Percentiles rank a stretch among this genome's conserved stretches.
Evolutionary conservation across 176 grass and related monocot species (phyloP).

Genomic region (Cenchrus americanus): DNA sequence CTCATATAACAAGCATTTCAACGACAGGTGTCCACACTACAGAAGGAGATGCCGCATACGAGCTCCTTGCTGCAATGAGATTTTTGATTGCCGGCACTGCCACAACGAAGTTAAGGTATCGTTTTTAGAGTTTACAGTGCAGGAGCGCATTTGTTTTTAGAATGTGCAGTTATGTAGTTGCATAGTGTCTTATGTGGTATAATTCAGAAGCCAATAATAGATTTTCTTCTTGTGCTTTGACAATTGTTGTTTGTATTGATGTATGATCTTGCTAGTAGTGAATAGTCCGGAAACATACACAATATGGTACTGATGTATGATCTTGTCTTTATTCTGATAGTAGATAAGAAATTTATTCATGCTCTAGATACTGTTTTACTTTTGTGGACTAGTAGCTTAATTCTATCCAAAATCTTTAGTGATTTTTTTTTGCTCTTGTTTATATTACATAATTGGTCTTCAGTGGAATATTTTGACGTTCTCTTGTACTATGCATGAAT

Average conservation of each 20-base stretch:
- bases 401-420: not conserved
- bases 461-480: not conserved
- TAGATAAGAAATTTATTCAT: not conserved
- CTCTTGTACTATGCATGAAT: not conserved
- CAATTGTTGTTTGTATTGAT: not conserved
- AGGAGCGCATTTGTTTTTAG: not conserved
- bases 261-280: not conserved
- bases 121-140: not conserved
- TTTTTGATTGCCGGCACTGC: slow-evolving; percentile 92
- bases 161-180: not conserved
- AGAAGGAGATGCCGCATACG: slow-evolving; percentile 76
- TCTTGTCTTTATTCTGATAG: not conserved
- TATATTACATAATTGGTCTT: not conserved
- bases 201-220: not conserved
- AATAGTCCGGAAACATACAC: not conserved
- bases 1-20: slow-evolving; percentile 30
- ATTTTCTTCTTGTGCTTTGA: not conserved
- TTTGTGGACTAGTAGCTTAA: not conserved
- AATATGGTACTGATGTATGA: not conserved
- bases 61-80: slow-evolving; percentile 77
- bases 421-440: not conserved
- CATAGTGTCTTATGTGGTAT: not conserved
- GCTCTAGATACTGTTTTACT: not conserved
- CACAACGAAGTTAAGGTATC: slow-evolving; percentile 92
- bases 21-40: slow-evolving; percentile 79